Conservation (phyloP, 83 land plant genomes). For the Picea abies region DNA sequence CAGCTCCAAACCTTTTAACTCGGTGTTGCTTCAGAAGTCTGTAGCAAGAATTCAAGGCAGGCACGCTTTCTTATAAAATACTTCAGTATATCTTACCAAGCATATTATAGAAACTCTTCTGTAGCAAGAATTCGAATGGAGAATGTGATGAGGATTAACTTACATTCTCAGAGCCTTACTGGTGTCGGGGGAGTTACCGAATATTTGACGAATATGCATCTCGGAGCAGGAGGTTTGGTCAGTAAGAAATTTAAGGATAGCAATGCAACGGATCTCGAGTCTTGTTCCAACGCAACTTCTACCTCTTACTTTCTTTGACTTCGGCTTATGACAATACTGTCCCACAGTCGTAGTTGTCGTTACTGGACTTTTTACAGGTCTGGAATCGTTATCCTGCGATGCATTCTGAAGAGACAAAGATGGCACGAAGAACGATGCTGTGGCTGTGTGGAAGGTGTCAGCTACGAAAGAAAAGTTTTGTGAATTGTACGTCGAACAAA, state of each 20-base stretch:
- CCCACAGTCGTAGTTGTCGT: neutral
- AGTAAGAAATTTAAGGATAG: conserved; percentile 30
- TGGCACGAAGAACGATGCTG: neutral
- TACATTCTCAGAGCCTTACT: conserved; percentile 73
- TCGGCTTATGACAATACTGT: conserved; percentile 4
- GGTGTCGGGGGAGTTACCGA: conserved; percentile 68
- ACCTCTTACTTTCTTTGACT: neutral
- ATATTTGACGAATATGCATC: conserved; percentile 26
- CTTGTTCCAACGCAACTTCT: neutral
- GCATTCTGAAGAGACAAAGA: neutral
- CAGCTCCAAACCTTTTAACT: conserved; percentile 48
- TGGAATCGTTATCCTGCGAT: neutral
- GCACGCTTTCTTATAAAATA: neutral
- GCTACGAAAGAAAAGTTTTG: neutral
- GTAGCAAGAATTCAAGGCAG: conserved; percentile 1
- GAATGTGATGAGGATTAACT: neutral
- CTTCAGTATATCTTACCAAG: too few relatives aligned
- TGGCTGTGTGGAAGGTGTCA: neutral
- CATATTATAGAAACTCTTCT: neutral
- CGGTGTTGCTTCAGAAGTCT: conserved; percentile 43
- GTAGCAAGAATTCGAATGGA: neutral
- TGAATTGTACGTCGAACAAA: neutral
- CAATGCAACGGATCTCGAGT: conserved; percentile 38
- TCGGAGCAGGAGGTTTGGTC: conserved; percentile 32
- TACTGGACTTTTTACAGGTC: neutral